phyloP scores from a whole-genome alignment of 495 filamentous ascomycete genomes.

The Penicillium paxilli region DNA sequence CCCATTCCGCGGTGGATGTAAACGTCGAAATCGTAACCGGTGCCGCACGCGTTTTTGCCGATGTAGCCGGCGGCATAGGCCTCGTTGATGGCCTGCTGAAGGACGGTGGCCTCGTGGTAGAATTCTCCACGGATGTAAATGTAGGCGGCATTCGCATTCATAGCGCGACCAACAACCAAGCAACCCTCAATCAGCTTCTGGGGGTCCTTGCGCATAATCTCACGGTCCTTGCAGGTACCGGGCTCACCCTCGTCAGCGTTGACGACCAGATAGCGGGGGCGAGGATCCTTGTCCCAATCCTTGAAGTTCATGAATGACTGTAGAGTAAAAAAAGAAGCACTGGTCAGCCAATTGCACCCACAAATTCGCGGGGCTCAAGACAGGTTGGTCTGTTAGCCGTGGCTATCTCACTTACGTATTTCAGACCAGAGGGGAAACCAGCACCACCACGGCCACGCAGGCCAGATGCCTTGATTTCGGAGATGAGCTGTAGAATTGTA shows the following conservation, averaged over 20 bases:
- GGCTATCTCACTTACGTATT: slow-evolving; percentile 78
- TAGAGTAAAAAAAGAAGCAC: slow-evolving; percentile 19
- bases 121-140: slow-evolving; percentile 99
- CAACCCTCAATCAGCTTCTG: slow-evolving; percentile 98
- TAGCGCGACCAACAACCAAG: slow-evolving; percentile 90
- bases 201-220: slow-evolving; percentile 99
- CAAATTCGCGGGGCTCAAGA: background rate
- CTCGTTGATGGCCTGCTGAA: slow-evolving; percentile 95
- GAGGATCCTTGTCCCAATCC: slow-evolving; percentile 97
- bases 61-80: slow-evolving; percentile 91
- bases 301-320: slow-evolving; percentile 99
- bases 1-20: slow-evolving; percentile 96
- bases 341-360: background rate
- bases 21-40: slow-evolving; percentile 97
- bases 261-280: slow-evolving; percentile 94
- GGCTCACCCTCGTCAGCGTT: slow-evolving; percentile 99
- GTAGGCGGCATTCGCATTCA: slow-evolving; percentile 98
- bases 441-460: slow-evolving; percentile 95
- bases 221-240: slow-evolving; percentile 98
- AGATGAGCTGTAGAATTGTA: slow-evolving; percentile 67
- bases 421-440: slow-evolving; percentile 95
- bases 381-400: slow-evolving; percentile 3
- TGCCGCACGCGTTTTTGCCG: slow-evolving; percentile 95
- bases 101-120: slow-evolving; percentile 91
- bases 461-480: slow-evolving; percentile 93